Percentiles rank a stretch among this genome's conserved stretches.
Conservation (phyloP, 805 yeast genomes). For the Kodamaea jinghongensis region DNA sequence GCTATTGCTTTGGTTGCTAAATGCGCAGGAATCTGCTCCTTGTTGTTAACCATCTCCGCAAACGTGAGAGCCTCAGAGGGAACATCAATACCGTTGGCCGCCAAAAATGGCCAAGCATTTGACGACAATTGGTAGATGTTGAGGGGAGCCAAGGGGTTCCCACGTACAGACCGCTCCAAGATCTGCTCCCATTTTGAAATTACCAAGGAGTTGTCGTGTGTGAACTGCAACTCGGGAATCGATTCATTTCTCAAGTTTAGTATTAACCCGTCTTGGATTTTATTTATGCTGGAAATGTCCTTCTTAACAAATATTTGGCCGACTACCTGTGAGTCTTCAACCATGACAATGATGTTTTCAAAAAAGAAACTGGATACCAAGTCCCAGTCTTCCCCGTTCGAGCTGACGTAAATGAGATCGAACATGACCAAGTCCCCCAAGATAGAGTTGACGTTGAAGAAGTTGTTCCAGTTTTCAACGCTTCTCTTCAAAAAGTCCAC, state of each 20-base stretch:
- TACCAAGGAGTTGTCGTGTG: slow-evolving; percentile 27
- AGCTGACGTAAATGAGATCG: slow-evolving; percentile 42
- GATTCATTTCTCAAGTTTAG: slow-evolving; percentile 39
- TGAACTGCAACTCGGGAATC: slow-evolving; percentile 44
- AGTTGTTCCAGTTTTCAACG: slow-evolving; percentile 8
- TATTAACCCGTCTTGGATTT: slow-evolving; percentile 22
- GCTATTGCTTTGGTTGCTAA: slow-evolving; percentile 39
- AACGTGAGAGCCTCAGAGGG: slow-evolving; percentile 41
- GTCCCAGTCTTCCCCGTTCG: slow-evolving; percentile 45
- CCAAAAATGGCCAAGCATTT: slow-evolving; percentile 44
- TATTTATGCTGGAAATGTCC: slow-evolving; percentile 32
- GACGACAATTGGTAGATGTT: slow-evolving; percentile 46
- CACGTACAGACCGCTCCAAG: slow-evolving; percentile 15
- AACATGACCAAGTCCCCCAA: slow-evolving; percentile 34
- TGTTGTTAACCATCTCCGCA: slow-evolving; percentile 34
- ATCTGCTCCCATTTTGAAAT: slow-evolving; percentile 42
- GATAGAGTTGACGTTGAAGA: slow-evolving; percentile 1
- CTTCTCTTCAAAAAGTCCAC: slow-evolving; percentile 1
- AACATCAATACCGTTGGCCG: slow-evolving; percentile 27
- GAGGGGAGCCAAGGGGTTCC: slow-evolving; percentile 9
- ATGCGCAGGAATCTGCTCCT: slow-evolving; percentile 41
- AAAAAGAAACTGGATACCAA: slow-evolving; percentile 31
- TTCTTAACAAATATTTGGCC: slow-evolving; percentile 41
- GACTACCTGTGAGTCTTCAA: slow-evolving; percentile 25
- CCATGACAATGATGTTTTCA: slow-evolving; percentile 26